These are phyloP conservation scores for Microcos paniculata DNA, from an alignment of 345 rosid species.

Conservation along the genomic window DNA sequence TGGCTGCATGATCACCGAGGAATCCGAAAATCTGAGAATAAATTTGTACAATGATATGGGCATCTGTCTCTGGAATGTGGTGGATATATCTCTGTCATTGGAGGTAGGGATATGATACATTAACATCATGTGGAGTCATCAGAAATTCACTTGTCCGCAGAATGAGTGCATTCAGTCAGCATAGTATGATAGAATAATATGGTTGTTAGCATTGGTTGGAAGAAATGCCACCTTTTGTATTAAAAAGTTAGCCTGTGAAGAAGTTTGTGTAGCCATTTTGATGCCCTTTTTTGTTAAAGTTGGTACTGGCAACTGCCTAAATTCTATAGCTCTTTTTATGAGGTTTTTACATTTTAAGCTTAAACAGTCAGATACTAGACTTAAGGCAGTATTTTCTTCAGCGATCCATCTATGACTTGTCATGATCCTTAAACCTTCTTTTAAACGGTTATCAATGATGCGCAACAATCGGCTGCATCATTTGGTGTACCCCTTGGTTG, in stretches of 20 bases:
- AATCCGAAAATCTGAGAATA: neutral
- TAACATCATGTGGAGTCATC: neutral
- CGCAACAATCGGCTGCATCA: neutral
- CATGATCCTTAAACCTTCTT: neutral
- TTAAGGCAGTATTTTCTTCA: neutral
- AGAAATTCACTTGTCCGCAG: neutral
- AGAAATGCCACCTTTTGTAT: neutral
- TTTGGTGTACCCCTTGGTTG: no score
- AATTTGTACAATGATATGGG: neutral
- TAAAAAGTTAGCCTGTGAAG: neutral
- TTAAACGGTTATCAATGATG: neutral
- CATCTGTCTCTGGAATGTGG: neutral
- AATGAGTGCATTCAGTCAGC: neutral
- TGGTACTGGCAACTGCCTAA: neutral
- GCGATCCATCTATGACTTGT: neutral
- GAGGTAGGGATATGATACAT: neutral
- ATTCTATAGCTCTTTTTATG: neutral
- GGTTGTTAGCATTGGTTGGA: neutral
- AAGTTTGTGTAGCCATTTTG: neutral
- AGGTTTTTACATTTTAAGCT: neutral
- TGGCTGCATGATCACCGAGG: neutral
- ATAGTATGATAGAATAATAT: neutral
- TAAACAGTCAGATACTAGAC: neutral
- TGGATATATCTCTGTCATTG: neutral
- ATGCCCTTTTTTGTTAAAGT: neutral